Evolutionary conservation across 164 flowering plant genomes (phyloP), one percentile per base, ranked within the genome.

Genomic region (Sedum album): DNA sequence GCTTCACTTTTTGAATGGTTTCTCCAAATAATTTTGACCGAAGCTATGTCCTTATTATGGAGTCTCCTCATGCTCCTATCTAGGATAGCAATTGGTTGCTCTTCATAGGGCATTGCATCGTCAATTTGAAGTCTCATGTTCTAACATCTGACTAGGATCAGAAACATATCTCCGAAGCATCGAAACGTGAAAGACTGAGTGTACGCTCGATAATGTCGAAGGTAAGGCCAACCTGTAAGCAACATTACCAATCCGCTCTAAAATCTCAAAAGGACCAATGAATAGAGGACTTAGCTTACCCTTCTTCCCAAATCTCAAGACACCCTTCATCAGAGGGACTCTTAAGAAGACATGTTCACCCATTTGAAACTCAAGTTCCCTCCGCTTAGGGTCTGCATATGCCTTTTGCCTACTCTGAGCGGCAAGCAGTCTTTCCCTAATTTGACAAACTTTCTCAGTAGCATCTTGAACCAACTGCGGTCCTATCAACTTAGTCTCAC

Each of bases 331-430:
- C 30, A 51, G 11, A 3, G 68, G 60, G 0, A 73, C 66, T 10
- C 49, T 70, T 4, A 73, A 3, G 26, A 46, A 76, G 17, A 73
- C 76, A 5, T 68, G 65, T 2, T 73, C 68, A 0, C 74, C 66
- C 0, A 66, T 35, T 5, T 62, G 31, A 64, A 73, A 73, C 10
- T 41, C 55, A 0, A 67, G 6, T 5, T 49, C 60, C 18, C 72
- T 6, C 17, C 35, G 51, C 14, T 10, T 7, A 3, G 41, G 41
- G 44, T 66, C 51, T 0, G 68, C 68, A 39, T 41, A 66, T 25
- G 49, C n/a, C 31, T 66, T 66, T 11, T 66, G 51, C 39, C 68
- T n/a, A 23, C 48, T 41, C 46, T 36, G 0, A 2, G 46, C 46
- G 2, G 46, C 46, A 2, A 11, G 46, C 11, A 41, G 15, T 41